Evolutionary conservation across 768 basidiomycete species (phyloP), one percentile per base, ranked within the genome.

Genomic region (Naganishia randhawae): DNA sequence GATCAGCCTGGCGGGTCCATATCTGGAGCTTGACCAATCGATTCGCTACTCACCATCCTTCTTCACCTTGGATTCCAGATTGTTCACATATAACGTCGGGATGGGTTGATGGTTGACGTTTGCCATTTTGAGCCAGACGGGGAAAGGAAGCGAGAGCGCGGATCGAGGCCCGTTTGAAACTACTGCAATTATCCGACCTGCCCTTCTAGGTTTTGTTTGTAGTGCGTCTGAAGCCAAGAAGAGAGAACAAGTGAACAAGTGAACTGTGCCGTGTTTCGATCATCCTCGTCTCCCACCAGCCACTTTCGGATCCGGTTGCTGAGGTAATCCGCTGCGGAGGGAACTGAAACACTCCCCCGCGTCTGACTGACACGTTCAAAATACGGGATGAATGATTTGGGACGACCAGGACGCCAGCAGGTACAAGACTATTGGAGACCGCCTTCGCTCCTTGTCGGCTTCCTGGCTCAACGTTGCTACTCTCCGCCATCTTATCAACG

Each of bases 41-140:
- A 7, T n/a, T n/a, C 33, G 35, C 13, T 27, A 71, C 79, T 66
- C 37, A 80, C 80, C 79, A 29, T 90, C 87, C 79, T 92, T 96
- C 82, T 90, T 90, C 73, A 92, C 84, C 81, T 92, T 90, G 80
- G 92, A 88, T 76, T 96, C 93, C 78, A 97, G 86, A 76, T 94
- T 93, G 76, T 91, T 90, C 81, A 97, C 81, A 81, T 94, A 96
- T 74, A 97, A 85, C 67, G 94, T 91, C 50, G 86, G 84, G 77
- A 89, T 91, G 25, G 94, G 94, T 77, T 89, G 88, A 71, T 83
- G 84, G 57, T 85, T 63, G 39, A 51, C 61, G 31, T 50, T 55
- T 31, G 67, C 69, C 74, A 78, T 76, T 22, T 51, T 67, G 65
- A 14, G 25, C 70, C 83, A 84, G n/a, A n/a, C n/a, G n/a, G n/a